Conservation (phyloP, 1,139 yeast species). For the Sugiyamaella neomexicana region DNA sequence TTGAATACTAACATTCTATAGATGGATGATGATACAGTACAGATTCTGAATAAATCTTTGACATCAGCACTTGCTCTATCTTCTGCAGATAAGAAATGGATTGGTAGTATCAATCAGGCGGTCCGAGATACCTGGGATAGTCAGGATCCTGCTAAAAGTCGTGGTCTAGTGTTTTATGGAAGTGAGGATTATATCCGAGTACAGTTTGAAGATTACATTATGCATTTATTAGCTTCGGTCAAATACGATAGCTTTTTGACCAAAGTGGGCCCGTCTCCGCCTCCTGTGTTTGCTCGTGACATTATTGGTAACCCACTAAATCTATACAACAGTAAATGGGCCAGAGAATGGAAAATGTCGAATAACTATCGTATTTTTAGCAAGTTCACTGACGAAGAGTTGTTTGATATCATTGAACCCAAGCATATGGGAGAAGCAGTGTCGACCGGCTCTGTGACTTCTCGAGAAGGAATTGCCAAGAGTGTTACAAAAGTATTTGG, state of each 20-base stretch:
- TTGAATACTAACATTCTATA: slow-evolving; percentile 10
- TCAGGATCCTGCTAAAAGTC: slow-evolving; percentile 47
- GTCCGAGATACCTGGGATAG: slow-evolving; percentile 47
- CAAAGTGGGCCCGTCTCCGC: slow-evolving; percentile 43
- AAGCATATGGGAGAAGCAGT: slow-evolving; percentile 51
- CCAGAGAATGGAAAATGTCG: slow-evolving; percentile 64
- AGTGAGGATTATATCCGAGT: slow-evolving; percentile 87
- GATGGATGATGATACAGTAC: slow-evolving; percentile 51
- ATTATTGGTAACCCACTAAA: slow-evolving; percentile 47
- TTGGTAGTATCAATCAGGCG: slow-evolving; percentile 47
- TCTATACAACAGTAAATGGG: slow-evolving; percentile 56
- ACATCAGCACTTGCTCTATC: slow-evolving; percentile 53
- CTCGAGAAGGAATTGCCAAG: slow-evolving; percentile 33
- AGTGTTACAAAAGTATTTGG: slow-evolving; percentile 35
- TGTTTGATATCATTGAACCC: slow-evolving; percentile 86
- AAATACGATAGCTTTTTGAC: slow-evolving; percentile 65
- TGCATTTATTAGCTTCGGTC: slow-evolving; percentile 69
- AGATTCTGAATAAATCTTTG: slow-evolving; percentile 48
- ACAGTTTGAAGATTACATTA: slow-evolving; percentile 85
- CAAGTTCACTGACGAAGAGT: slow-evolving; percentile 75
- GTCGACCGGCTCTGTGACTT: slow-evolving; percentile 3
- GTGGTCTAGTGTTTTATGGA: slow-evolving; percentile 57
- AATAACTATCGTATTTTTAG: slow-evolving; percentile 72
- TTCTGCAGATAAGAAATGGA: slow-evolving; percentile 71
- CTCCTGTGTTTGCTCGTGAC: slow-evolving; percentile 38